Percentiles rank a stretch among this genome's conserved stretches.
Evolutionary conservation across 2,329 filamentous ascomycete genomes (phyloP).

Genomic region (Epichloe typhina): DNA sequence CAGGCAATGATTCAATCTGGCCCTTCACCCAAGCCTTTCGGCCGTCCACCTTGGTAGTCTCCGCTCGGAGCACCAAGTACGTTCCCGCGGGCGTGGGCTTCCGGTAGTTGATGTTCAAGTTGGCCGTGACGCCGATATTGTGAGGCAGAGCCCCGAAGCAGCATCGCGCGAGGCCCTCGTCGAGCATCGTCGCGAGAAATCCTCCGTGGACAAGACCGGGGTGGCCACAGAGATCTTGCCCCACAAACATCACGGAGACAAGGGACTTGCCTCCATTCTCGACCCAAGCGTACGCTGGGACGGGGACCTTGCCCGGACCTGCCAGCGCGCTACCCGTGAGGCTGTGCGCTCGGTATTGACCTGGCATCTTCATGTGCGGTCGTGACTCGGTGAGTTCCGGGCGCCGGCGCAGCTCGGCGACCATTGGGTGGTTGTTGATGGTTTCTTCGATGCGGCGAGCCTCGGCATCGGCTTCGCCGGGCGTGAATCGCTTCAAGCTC

Average conservation of each 20-base stretch:
- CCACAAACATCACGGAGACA: slow-evolving; percentile 65
- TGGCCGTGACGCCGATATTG: slow-evolving; percentile 76
- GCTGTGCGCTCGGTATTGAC: slow-evolving; percentile 54
- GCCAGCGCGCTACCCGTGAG: slow-evolving; percentile 71
- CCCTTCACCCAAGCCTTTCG: slow-evolving; percentile 92
- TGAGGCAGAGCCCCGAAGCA: slow-evolving; percentile 82
- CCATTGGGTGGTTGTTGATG: slow-evolving; percentile 66
- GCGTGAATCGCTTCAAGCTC: slow-evolving; percentile 52
- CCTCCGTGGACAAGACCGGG: slow-evolving; percentile 86
- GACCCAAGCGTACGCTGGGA: slow-evolving; percentile 68
- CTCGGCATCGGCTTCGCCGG: slow-evolving; percentile 34
- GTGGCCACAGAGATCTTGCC: slow-evolving; percentile 72
- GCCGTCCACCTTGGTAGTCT: slow-evolving; percentile 76
- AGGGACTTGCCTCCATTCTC: slow-evolving; percentile 57
- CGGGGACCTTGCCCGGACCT: slow-evolving; percentile 61
- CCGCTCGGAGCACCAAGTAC: slow-evolving; percentile 66
- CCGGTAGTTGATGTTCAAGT: slow-evolving; percentile 70
- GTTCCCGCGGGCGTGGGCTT: slow-evolving; percentile 62
- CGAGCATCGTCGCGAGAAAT: slow-evolving; percentile 78
- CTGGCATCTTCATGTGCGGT: slow-evolving; percentile 78
- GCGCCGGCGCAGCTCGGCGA: slow-evolving; percentile 52
- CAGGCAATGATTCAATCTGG: slow-evolving; percentile 63
- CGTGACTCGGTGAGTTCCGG: slow-evolving; percentile 60
- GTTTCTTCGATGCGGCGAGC: slow-evolving; percentile 51
- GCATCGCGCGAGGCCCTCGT: slow-evolving; percentile 78